Evolutionary conservation across 139 green algal genomes (phyloP).

Genomic region (Picochlorum costavermella): DNA sequence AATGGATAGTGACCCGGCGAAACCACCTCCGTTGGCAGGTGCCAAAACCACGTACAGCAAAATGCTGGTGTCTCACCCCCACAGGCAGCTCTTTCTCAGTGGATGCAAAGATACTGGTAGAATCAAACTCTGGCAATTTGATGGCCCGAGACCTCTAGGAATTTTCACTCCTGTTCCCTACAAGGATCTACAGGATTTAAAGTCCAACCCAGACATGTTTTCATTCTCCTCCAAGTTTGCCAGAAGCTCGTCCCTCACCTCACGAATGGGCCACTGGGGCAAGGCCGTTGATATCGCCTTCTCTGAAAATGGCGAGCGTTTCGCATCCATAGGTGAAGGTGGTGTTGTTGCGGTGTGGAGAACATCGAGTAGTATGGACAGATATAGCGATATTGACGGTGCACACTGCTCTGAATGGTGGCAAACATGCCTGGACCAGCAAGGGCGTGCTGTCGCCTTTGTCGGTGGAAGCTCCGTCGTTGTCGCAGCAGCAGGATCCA

Average conservation of each 20-base stretch:
- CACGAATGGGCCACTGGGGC: conserved; percentile 22
- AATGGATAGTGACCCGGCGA: not conserved
- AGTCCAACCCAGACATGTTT: conserved; percentile 4
- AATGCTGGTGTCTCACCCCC: conserved; percentile 19
- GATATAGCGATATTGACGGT: conserved; percentile 31
- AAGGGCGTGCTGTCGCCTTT: conserved; percentile 44
- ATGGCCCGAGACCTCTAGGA: conserved; percentile 14
- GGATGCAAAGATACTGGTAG: conserved; percentile 34
- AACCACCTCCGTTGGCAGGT: too few species aligned
- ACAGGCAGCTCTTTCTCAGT: conserved; percentile 19
- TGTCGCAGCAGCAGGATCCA: conserved; percentile 39
- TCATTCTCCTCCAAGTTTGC: not conserved
- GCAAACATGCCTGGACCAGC: conserved; percentile 47
- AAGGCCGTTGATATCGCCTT: conserved; percentile 35
- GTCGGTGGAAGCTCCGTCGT: conserved; percentile 59
- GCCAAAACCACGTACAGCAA: conserved; percentile 9
- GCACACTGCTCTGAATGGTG: conserved; percentile 66
- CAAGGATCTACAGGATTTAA: not conserved
- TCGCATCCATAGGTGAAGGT: conserved; percentile 61
- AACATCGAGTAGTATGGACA: conserved; percentile 31
- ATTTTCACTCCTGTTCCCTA: conserved; percentile 37
- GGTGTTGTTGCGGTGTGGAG: conserved; percentile 69
- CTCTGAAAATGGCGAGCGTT: conserved; percentile 49
- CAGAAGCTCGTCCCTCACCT: not conserved
- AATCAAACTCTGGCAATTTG: conserved; percentile 61